Base-by-base conservation (phyloP, 306 rosid species). In the Cajanus cajan region DNA sequence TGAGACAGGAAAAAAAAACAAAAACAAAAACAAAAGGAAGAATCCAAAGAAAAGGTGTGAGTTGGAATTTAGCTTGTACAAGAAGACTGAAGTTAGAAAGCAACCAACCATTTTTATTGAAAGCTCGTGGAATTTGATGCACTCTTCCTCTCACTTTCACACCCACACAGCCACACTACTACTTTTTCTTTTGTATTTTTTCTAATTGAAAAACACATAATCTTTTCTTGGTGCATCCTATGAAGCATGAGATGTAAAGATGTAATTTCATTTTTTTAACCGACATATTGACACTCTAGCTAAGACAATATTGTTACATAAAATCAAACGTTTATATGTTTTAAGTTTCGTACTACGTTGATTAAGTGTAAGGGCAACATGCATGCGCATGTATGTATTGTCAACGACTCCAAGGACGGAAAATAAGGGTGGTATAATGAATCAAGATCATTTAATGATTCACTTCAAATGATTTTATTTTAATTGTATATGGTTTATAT, bases 41-140 rank as follows among this genome's bases (percentile, higher is more conserved):
- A 90, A 90, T 91, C 84, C 73, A 82, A 71, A 83, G 82, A 91
- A 94, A 95, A 95, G 97, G 89, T 43, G 39, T 76, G 94, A 76
- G 87, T 89, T 92, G 98, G 97, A 92, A 86, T 58, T 66, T 86
- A 80, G 91, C 91, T 92, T 95, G 86, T 84, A 75, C 31, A 2
- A 40, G 82, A 95, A 90, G 98, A 86, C 82, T 89, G 73, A 24
- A 47, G 16, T 78, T 78, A 37, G 94, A 92, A 94, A 92, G 97
- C 87, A 86, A 92, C 94, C 83, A 83, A 89, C 92, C 94, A 83
- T 86, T 79, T 89, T 70, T 80, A 71, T 88, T 82, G 82, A 79
- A 58, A 51, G 71, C 85, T 69, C 73, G 85, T 81, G 78, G 98
- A 93, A 93, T 91, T 94, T 84, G 97, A 94, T 91, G 92, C 97